Base-by-base conservation (phyloP, 345 rosid species). In the Arabidopsis suecica region DNA sequence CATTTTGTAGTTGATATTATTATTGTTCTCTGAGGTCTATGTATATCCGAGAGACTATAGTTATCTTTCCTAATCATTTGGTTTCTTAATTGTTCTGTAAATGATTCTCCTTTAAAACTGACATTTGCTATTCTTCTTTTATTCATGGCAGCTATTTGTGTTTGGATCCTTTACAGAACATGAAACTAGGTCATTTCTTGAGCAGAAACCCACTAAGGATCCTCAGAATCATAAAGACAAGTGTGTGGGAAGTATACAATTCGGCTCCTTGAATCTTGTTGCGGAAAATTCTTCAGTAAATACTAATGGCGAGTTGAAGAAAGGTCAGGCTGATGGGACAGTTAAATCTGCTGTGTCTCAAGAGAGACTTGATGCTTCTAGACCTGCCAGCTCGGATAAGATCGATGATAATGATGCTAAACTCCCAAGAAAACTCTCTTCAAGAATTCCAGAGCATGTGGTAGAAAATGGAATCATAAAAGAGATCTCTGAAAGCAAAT, bases 81-180 rank as follows among this genome's bases (percentile, higher is more conserved):
- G 11, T 65, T 34, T 14, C 30, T 36, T 50, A 32, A 48, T 18
- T 48, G 53, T 18, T 18, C 53, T 48, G 25, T 36, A 13, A 23
- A 6, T 13, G 3, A 6, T 3, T 64, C 45, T 34, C 20, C 59
- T 40, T 12, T 65, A 51, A 28, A 28, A 53, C 58, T 79, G 13
- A 75, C 42, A 5, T 70, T 18, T 28, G 30, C 16, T 53, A 4
- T 65, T 2, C 40, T 50, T 73, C 0, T 77, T 14, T 48, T 41
- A 30, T 33, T 78, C 58, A 25, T 58, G 41, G 74, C 85, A 91
- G 89, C 62, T 88, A 28, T 34, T 92, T 45, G 47, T 92, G 66
- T 95, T 95, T 80, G 98, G 98, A 32, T 95, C 98, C 30, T 95
- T 95, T 78, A 88, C 94, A 20, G 97, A 92, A 83, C 91, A 95